Conservation (phyloP, 2,329 filamentous ascomycete species). For the Cladorrhinum sp. region DNA sequence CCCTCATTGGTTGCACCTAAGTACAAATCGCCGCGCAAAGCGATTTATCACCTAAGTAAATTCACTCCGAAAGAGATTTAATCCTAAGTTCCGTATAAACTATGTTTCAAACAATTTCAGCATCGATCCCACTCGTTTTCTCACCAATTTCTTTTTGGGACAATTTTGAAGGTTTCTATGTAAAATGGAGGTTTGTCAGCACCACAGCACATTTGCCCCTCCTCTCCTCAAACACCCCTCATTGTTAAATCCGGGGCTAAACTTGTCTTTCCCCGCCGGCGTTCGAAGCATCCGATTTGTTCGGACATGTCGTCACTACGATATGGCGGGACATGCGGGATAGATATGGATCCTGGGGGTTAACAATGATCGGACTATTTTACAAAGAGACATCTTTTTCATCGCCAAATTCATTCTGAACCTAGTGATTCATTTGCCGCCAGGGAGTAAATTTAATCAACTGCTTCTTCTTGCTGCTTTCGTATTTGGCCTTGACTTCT, state of each 20-base stretch:
- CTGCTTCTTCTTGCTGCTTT: not conserved
- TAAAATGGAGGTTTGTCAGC: not conserved
- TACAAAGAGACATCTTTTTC: not conserved
- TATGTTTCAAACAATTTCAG: not conserved
- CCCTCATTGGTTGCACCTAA: no score
- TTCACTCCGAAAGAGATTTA: no score
- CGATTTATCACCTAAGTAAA: not conserved
- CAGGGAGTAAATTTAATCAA: not conserved
- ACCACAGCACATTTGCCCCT: not conserved
- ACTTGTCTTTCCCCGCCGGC: not conserved
- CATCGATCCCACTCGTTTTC: no score
- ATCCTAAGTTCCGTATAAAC: no score
- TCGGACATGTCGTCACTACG: not conserved
- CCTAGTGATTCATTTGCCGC: not conserved
- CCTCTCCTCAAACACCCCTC: not conserved
- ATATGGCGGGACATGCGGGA: not conserved
- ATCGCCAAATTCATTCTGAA: not conserved
- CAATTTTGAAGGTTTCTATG: not conserved
- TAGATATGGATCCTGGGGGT: not conserved
- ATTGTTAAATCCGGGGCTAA: conserved; percentile 1
- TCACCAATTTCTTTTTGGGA: no score
- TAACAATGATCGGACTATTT: no score
- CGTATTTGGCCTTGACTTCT: not conserved
- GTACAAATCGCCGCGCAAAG: no score
- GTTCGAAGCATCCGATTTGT: not conserved